Evolutionary conservation across 2,329 filamentous ascomycete genomes (phyloP).

Genomic region (Calycina marina): DNA sequence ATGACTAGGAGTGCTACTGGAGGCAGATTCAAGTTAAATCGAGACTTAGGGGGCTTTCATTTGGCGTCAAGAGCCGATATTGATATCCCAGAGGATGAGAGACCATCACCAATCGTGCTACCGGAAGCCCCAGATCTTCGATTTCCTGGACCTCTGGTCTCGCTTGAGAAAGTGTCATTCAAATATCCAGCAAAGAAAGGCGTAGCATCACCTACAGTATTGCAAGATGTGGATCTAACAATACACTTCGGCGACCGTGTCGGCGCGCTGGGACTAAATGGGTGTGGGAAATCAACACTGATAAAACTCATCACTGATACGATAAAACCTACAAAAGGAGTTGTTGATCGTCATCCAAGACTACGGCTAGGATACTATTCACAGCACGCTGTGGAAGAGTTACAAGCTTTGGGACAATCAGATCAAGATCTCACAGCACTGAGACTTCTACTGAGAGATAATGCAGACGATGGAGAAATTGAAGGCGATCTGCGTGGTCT

Average conservation of each 20-base stretch:
- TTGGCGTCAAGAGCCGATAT: constrained; percentile 47
- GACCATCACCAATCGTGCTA: constrained; percentile 39
- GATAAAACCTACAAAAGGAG: constrained; percentile 43
- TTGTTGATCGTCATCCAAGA: constrained; percentile 50
- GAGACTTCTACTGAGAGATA: constrained; percentile 41
- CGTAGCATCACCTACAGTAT: constrained; percentile 26
- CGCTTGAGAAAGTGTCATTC: constrained; percentile 54
- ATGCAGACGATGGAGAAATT: constrained; percentile 33
- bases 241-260: constrained; percentile 61
- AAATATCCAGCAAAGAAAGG: constrained; percentile 34
- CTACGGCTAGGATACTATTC: constrained; percentile 64
- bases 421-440: constrained; percentile 47
- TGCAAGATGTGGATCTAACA: constrained; percentile 52
- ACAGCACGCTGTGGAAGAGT: constrained; percentile 60
- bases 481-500: constrained; percentile 57
- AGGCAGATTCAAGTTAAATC: constrained; percentile 65
- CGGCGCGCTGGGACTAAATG: constrained; percentile 67
- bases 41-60: constrained; percentile 53
- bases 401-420: constrained; percentile 38
- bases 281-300: constrained; percentile 68
- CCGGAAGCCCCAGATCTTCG: constrained; percentile 54
- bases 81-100: constrained; percentile 51
- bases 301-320: constrained; percentile 54
- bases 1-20: constrained; percentile 59
- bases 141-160: constrained; percentile 61